A percentile compares a stretch with the other conserved stretches of the same genome.
Conservation (phyloP, 768 basidiomycete genomes). For the Phaeotremella skinneri region DNA sequence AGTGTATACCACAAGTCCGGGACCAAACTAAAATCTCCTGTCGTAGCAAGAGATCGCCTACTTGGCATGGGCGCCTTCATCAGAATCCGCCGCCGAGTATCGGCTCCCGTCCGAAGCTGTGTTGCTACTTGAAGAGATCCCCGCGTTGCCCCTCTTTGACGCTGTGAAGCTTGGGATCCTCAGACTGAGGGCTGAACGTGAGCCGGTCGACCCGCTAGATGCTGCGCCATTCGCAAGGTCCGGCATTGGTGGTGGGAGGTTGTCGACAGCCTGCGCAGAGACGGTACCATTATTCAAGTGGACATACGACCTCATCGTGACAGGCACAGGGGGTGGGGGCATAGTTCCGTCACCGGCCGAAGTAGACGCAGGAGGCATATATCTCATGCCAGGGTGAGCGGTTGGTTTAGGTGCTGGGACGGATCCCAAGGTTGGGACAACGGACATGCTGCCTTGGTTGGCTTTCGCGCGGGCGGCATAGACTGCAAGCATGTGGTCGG, state of each 20-base stretch:
- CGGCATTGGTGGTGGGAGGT: constrained; percentile 23
- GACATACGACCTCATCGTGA: constrained; percentile 33
- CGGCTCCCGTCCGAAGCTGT: background rate
- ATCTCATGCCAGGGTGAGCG: constrained; percentile 1
- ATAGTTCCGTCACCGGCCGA: constrained; percentile 6
- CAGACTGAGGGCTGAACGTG: background rate
- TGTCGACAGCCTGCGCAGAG: constrained; percentile 24
- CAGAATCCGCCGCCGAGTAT: background rate
- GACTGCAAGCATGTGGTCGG: constrained; percentile 50
- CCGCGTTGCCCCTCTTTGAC: background rate
- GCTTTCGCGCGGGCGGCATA: constrained; percentile 48
- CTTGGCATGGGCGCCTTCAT: background rate
- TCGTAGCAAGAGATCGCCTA: too few species aligned
- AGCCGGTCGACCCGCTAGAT: background rate
- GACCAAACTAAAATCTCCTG: too few species aligned
- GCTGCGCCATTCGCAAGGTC: background rate
- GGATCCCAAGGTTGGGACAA: background rate
- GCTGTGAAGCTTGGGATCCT: background rate
- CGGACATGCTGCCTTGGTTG: background rate
- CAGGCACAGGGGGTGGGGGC: constrained; percentile 26
- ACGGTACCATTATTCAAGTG: constrained; percentile 39
- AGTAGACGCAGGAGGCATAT: constrained; percentile 9
- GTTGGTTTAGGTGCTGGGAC: constrained; percentile 15
- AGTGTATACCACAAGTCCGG: too few species aligned
- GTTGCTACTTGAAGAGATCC: background rate